phyloP scores from a whole-genome alignment of 163 green algal species.

The Prototheca wickerhamii region DNA sequence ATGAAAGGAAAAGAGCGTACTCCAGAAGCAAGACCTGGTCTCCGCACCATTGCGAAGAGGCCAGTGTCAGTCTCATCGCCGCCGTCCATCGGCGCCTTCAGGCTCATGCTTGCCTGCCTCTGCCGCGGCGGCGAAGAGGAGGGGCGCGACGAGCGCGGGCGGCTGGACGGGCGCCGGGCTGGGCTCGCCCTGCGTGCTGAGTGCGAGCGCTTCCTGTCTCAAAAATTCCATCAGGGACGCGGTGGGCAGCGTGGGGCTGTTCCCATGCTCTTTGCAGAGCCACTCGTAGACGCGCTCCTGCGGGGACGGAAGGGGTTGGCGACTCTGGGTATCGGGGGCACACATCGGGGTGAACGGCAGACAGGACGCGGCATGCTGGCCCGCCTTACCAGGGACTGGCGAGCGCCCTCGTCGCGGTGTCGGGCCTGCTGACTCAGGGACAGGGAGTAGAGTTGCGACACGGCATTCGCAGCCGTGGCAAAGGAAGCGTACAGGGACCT shows the following conservation, averaged over 20 bases:
- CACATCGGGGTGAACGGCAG: background rate
- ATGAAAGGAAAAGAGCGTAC: too few species aligned
- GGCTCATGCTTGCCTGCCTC: background rate
- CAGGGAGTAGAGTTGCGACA: constrained; percentile 29
- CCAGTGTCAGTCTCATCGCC: background rate
- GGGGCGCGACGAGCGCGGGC: background rate
- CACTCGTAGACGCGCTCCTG: constrained; percentile 28
- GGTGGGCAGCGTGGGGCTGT: constrained; percentile 12
- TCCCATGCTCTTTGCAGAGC: constrained; percentile 25
- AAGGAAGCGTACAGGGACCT: constrained; percentile 23
- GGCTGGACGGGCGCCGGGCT: background rate
- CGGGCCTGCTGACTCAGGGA: constrained; percentile 17
- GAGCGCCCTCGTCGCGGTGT: constrained; percentile 17
- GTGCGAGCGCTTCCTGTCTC: constrained; percentile 14
- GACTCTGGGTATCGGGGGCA: background rate
- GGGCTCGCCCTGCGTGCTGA: background rate
- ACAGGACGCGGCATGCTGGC: background rate
- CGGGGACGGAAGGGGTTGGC: background rate
- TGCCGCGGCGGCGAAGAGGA: background rate
- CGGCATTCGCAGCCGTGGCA: constrained; percentile 27
- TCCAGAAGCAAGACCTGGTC: too few species aligned
- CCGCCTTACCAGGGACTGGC: constrained; percentile 22
- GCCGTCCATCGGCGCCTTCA: too few species aligned
- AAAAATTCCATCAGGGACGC: constrained; percentile 21
- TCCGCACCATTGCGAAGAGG: background rate